phyloP scores from a whole-genome alignment of 2,329 filamentous ascomycete species.

The Fusarium virguliforme region DNA sequence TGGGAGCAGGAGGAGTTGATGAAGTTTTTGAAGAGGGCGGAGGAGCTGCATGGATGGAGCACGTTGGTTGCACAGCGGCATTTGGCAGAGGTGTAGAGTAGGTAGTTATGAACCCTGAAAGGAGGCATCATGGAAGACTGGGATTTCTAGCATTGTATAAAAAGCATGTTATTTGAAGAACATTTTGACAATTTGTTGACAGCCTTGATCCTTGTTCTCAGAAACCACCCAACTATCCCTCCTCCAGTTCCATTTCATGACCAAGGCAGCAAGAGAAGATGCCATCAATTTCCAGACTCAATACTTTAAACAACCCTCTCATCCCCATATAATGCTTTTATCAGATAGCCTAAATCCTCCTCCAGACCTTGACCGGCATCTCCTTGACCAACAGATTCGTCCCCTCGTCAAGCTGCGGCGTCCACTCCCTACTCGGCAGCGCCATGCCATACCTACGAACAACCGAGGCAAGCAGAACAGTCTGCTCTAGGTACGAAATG shows the following conservation, averaged over 20 bases:
- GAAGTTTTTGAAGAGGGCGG: conserved; percentile 53
- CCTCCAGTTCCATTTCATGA: not conserved
- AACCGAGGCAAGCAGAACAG: conserved; percentile 60
- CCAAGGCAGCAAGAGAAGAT: not conserved
- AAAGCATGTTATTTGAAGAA: too few relatives aligned
- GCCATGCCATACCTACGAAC: conserved; percentile 57
- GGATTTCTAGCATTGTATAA: too few relatives aligned
- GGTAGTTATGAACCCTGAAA: too few relatives aligned
- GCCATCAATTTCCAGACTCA: not conserved
- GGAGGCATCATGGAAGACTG: not conserved
- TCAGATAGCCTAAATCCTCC: not conserved
- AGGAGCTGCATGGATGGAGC: conserved; percentile 41
- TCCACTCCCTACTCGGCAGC: not conserved
- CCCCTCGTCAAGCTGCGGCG: not conserved
- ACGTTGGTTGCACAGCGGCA: conserved; percentile 51
- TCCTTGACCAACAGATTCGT: conserved; percentile 1
- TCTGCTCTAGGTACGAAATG: conserved; percentile 63
- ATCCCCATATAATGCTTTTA: not conserved
- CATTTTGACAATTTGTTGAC: not conserved
- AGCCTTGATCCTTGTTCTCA: not conserved
- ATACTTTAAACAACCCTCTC: not conserved
- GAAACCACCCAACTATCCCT: too few relatives aligned
- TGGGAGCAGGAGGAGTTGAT: conserved; percentile 58
- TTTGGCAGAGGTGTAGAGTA: not conserved
- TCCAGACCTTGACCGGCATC: conserved; percentile 12